Base-by-base conservation (phyloP, 495 filamentous ascomycete species). In the Xylaria longipes region DNA sequence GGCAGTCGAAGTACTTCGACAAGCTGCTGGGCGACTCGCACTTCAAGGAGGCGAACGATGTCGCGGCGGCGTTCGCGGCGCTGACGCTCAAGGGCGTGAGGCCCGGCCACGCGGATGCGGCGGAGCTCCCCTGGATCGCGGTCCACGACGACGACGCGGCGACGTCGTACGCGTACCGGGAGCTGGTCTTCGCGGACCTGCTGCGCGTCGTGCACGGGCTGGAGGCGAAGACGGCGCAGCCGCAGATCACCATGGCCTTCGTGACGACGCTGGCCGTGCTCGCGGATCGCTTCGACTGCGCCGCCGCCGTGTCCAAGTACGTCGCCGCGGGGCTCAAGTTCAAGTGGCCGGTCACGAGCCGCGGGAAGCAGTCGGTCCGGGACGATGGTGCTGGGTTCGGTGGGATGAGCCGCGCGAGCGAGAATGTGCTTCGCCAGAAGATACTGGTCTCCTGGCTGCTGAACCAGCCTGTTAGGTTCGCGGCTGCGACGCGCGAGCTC, bases 251-350 rank as follows among this genome's bases (percentile, higher is more conserved):
- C 14, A 82, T 91, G 71, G 74, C 81, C 8, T 87, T 87, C 64
- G 78, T 92, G 9, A 86, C 89, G 12, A 86, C 89, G n/a, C 80
- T 93, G 31, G 86, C 88, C 17, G 82, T 92, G n/a, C 81, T 92
- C 33, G 90, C 89, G 1, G 91, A 93, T 74, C 84, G 89, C 46
- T 91, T 92, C 75, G 87, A 89, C 73, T 87, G 86, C 71, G 68
- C 86, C 2, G 63, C 82, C 45, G 73, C 79, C 3, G 80, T 92
- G 6, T 76, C 82, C 1, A 79, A 75, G 50, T 88, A 85, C 72
- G 70, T 91, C 2, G 81, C 65, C 29, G 61, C 63, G 6, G 68
- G 72, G 1, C 65, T 81, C 46, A 82, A 80, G 61, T 80, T 84
- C 70, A 86, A 84, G 72, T 88, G 85, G 81, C 84, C 84, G 0